Evolutionary conservation across 495 filamentous ascomycete species (phyloP).

Genomic region (Lasiosphaeria miniovina): DNA sequence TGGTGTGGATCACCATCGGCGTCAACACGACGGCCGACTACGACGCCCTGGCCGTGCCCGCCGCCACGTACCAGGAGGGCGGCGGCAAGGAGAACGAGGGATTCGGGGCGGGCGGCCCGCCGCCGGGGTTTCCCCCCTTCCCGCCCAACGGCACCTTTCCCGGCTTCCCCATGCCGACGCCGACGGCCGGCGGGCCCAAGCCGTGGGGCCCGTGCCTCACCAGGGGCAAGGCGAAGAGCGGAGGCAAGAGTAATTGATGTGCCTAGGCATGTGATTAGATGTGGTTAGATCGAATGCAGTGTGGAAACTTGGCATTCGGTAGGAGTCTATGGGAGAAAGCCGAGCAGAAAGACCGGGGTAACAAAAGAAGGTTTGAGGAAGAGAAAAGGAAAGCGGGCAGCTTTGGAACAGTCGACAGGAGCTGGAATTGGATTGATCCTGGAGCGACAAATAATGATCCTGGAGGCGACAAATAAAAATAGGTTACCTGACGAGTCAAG

Average conservation of each 20-base stretch:
- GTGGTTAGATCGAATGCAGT: too few species aligned
- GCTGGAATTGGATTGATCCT: too few species aligned
- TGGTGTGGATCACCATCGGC: conserved; percentile 55
- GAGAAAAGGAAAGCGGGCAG: too few species aligned
- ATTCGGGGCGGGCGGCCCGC: neutral
- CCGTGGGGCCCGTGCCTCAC: neutral
- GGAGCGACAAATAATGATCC: too few species aligned
- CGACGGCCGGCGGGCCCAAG: neutral
- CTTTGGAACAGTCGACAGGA: too few species aligned
- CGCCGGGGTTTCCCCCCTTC: neutral
- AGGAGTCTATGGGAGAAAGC: too few species aligned
- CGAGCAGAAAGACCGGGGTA: too few species aligned
- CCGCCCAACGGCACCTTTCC: neutral
- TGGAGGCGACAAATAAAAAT: too few species aligned
- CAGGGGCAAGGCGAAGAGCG: neutral
- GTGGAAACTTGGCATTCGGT: too few species aligned
- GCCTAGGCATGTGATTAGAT: too few species aligned
- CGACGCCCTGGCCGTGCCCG: neutral
- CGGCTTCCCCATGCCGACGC: neutral
- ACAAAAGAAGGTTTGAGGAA: too few species aligned
- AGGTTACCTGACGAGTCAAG: too few species aligned
- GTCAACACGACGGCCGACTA: conserved; percentile 38
- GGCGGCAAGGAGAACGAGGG: neutral
- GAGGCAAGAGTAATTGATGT: neutral
- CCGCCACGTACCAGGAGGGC: neutral